These are phyloP conservation scores for Lathyrus tuberosus DNA, from an alignment of 306 rosid genomes.

Conservation along the genomic window DNA sequence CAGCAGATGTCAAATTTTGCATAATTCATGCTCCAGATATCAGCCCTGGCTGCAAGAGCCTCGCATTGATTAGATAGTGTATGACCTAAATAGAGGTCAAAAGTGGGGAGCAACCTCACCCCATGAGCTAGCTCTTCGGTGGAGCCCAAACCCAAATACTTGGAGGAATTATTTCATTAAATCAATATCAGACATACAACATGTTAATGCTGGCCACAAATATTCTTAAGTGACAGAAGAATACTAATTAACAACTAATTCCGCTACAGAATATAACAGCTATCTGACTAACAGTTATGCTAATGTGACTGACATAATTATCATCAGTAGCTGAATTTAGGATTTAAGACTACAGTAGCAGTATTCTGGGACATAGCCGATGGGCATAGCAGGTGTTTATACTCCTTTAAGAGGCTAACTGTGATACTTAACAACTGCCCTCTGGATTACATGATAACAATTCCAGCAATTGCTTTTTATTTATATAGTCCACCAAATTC, in stretches of 20 bases:
- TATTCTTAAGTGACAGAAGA: background rate
- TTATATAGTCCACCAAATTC: slow-evolving; percentile 9
- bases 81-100: background rate
- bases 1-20: background rate
- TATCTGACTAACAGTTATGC: background rate
- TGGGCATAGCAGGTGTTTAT: background rate
- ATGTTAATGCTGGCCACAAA: background rate
- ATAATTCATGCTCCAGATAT: background rate
- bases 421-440: background rate
- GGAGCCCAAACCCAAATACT: background rate
- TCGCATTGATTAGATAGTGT: background rate
- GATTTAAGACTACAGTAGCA: background rate
- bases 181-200: background rate
- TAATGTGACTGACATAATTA: background rate
- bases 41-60: background rate
- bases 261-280: background rate
- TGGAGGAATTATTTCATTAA: background rate
- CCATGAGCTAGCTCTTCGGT: background rate
- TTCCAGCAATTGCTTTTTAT: slow-evolving; percentile 1
- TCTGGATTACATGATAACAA: slow-evolving; percentile 14
- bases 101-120: background rate
- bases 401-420: slow-evolving; percentile 5
- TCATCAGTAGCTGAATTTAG: slow-evolving; percentile 4
- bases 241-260: slow-evolving; percentile 11
- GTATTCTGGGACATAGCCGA: background rate